Base-by-base conservation (phyloP, 1,139 yeast species). In the Yarrowia galli region DNA sequence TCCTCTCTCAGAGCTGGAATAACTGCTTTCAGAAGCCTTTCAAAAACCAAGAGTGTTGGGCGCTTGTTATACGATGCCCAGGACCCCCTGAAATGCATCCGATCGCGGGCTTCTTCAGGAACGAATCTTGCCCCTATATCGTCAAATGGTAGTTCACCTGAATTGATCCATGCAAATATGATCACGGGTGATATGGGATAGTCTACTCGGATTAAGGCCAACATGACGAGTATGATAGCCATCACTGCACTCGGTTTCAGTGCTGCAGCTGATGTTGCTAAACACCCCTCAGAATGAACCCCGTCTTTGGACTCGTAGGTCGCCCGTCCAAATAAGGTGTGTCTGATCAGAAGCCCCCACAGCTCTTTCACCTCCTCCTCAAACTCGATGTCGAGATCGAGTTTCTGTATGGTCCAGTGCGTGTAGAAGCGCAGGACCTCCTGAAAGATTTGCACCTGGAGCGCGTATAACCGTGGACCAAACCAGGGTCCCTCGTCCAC, bases 401-500 rank as follows among this genome's bases (percentile, higher is more conserved):
- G 36, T 12, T 16, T 43, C 15, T 28, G 18, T 9, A 16, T 18
- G 5, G 35, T 10, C 64, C 49, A 58, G 32, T 28, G 16, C 2
- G 51, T 32, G 42, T 58, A 58, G 5, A 42, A 32, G 16, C 64
- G 64, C 2, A 58, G 16, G 5, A 58, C 22, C 13, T 43, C 42
- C 20, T 58, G 64, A 23, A 25, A 42, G 12, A 40, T 38, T 18
- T 58, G 64, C 6, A 12, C 28, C 3, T 13, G 13, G 3, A 58
- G 51, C 8, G 64, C 64, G 7, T 28, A n/a, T 1, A 32, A 8
- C 42, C 36, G 20, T 15, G 40, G 8, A 3, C 51, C 64, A 20
- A 7, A 32, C 64, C 64, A 43, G 1, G 3, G 4, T 7, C 15
- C 5, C 2, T 42, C 49, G 22, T 58, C 51, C 51, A 13, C 13